Evolutionary conservation across 2,329 filamentous ascomycete species (phyloP).

Genomic region (Alternaria novae-zelandiae): DNA sequence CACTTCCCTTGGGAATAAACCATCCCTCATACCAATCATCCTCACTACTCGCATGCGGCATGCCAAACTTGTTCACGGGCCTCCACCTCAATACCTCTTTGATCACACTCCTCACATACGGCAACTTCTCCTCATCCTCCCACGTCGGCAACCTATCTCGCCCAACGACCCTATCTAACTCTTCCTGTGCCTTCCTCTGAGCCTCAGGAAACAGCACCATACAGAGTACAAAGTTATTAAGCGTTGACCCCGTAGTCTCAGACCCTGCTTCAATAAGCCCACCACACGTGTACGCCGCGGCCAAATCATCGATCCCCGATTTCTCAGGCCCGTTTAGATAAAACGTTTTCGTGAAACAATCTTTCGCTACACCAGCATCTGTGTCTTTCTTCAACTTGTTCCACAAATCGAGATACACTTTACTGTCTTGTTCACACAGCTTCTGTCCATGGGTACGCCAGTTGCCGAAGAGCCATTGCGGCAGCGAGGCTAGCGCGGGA

Average conservation of each 20-base stretch:
- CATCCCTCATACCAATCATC: slow-evolving; percentile 49
- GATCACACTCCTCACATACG: slow-evolving; percentile 45
- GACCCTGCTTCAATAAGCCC: slow-evolving; percentile 45
- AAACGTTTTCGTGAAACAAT: slow-evolving; percentile 46
- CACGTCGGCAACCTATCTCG: slow-evolving; percentile 35
- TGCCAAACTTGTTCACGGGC: slow-evolving; percentile 41
- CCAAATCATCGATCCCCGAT: slow-evolving; percentile 42
- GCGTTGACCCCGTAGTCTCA: slow-evolving; percentile 39
- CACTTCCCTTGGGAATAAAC: slow-evolving; percentile 48
- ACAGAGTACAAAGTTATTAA: slow-evolving; percentile 41
- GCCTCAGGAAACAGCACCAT: slow-evolving; percentile 37
- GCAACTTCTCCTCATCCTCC: slow-evolving; percentile 39
- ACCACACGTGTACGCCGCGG: slow-evolving; percentile 44
- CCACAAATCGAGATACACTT: slow-evolving; percentile 44
- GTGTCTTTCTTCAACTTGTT: slow-evolving; percentile 39
- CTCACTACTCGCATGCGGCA: slow-evolving; percentile 42
- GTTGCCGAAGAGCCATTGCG: slow-evolving; percentile 39
- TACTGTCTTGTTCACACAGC: slow-evolving; percentile 39
- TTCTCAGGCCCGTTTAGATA: slow-evolving; percentile 41
- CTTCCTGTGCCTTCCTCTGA: slow-evolving; percentile 35
- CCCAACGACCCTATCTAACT: slow-evolving; percentile 41
- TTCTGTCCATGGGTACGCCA: slow-evolving; percentile 35
- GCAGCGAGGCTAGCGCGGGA: slow-evolving; percentile 37
- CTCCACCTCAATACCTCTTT: slow-evolving; percentile 43
- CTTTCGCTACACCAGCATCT: slow-evolving; percentile 32